phyloP scores from a whole-genome alignment of 108 stramenopile species.

The Nitzschia palea region DNA sequence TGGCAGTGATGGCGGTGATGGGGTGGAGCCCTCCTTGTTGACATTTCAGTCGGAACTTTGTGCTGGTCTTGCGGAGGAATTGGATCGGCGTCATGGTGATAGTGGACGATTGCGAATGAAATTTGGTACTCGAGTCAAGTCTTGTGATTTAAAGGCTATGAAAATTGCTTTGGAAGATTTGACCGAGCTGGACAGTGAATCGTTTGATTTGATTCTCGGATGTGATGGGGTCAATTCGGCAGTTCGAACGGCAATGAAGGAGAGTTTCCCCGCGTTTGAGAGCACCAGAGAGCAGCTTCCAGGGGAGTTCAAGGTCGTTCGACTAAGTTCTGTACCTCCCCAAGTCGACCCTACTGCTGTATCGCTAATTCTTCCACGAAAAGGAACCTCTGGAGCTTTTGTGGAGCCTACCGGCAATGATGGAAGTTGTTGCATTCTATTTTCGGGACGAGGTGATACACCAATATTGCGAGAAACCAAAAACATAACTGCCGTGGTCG shows the following conservation, averaged over 20 bases:
- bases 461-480: constrained; percentile 19
- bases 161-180: neutral
- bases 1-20: neutral
- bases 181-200: neutral
- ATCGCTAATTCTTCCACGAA: constrained; percentile 54
- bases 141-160: constrained; percentile 17
- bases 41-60: constrained; percentile 81
- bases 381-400: constrained; percentile 57
- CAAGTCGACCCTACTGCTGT: constrained; percentile 61
- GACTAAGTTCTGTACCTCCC: constrained; percentile 40
- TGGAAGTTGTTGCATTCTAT: constrained; percentile 66
- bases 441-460: constrained; percentile 47
- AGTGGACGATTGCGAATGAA: constrained; percentile 10
- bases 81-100: constrained; percentile 36
- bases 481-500: constrained; percentile 21
- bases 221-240: constrained; percentile 77
- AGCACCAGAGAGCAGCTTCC: constrained; percentile 41
- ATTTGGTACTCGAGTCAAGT: neutral
- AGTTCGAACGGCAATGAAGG: constrained; percentile 48
- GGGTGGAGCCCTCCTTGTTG: constrained; percentile 62
- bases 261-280: constrained; percentile 23
- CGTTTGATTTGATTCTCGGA: constrained; percentile 69
- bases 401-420: constrained; percentile 56
- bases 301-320: constrained; percentile 68
- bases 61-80: constrained; percentile 54